These are phyloP conservation scores for Aspergillus ochraceoroseus DNA, from an alignment of 2,329 filamentous ascomycete genomes.

Conservation along the genomic window DNA sequence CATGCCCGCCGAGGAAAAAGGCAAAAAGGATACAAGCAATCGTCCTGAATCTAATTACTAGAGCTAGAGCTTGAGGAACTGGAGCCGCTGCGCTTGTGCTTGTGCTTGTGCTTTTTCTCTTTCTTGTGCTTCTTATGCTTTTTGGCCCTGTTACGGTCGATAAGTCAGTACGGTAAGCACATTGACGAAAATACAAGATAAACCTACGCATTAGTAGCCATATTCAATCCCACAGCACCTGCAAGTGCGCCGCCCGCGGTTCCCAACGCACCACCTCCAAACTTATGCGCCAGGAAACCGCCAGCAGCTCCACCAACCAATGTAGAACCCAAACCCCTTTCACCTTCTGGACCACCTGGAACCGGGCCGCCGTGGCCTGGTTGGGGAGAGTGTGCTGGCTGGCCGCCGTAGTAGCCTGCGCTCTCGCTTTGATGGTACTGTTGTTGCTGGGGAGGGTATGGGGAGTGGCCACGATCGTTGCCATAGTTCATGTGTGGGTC, in stretches of 20 bases:
- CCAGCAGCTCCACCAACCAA: constrained; percentile 38
- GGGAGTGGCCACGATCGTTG: constrained; percentile 27
- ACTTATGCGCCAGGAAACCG: constrained; percentile 34
- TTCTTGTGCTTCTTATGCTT: constrained; percentile 28
- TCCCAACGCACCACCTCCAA: constrained; percentile 33
- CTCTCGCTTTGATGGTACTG: constrained; percentile 23
- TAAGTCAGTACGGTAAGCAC: constrained; percentile 9
- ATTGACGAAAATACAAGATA: background rate
- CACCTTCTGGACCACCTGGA: constrained; percentile 26
- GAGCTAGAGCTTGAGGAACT: constrained; percentile 22
- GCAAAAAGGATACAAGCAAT: no score
- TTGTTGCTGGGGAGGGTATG: constrained; percentile 27
- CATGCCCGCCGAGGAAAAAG: no score
- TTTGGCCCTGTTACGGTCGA: constrained; percentile 20
- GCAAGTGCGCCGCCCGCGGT: constrained; percentile 33
- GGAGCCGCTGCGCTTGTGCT: constrained; percentile 13
- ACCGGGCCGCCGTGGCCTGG: constrained; percentile 19
- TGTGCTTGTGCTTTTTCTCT: constrained; percentile 20
- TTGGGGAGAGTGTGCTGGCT: constrained; percentile 19
- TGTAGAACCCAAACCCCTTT: constrained; percentile 36
- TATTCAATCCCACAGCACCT: constrained; percentile 33
- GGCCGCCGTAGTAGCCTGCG: constrained; percentile 31
- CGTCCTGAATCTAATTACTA: no score
- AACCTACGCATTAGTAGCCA: constrained; percentile 29
- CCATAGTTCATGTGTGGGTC: constrained; percentile 21